A percentile compares a stretch with the other conserved stretches of the same genome.
These are phyloP conservation scores for Penicillium pulvis DNA, from an alignment of 495 filamentous ascomycete species.

Conservation along the genomic window DNA sequence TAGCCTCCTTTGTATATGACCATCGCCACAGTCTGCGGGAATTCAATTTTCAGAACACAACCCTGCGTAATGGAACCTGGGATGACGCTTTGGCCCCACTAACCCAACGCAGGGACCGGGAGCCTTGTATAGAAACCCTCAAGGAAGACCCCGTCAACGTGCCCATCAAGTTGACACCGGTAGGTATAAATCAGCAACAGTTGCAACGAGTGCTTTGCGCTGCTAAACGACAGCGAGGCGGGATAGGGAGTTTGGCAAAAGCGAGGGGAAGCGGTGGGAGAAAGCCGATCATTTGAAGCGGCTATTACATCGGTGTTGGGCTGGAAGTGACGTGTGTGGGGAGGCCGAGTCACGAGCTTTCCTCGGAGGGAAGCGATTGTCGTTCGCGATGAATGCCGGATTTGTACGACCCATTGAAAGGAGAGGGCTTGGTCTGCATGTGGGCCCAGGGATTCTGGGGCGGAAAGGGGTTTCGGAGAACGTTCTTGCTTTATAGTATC, in stretches of 20 bases:
- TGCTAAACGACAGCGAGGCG: slow-evolving; percentile 21
- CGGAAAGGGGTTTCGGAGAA: slow-evolving; percentile 1
- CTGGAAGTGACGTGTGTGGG: slow-evolving; percentile 32
- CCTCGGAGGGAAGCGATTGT: slow-evolving; percentile 12
- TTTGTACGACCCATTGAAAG: slow-evolving; percentile 18
- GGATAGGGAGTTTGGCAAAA: slow-evolving; percentile 24
- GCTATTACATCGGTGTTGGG: slow-evolving; percentile 39
- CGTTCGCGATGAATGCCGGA: slow-evolving; percentile 27
- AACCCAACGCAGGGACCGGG: slow-evolving; percentile 54
- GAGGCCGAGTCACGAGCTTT: not conserved
- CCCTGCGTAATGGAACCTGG: slow-evolving; percentile 67
- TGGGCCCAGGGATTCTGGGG: slow-evolving; percentile 20
- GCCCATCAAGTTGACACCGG: slow-evolving; percentile 23
- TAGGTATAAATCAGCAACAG: slow-evolving; percentile 25
- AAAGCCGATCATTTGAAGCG: slow-evolving; percentile 46
- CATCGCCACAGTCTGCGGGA: slow-evolving; percentile 67
- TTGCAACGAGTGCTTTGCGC: slow-evolving; percentile 18
- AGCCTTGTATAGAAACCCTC: slow-evolving; percentile 49
- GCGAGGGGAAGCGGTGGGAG: slow-evolving; percentile 36
- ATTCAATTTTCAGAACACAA: slow-evolving; percentile 71
- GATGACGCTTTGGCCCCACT: slow-evolving; percentile 73
- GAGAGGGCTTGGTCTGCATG: slow-evolving; percentile 6
- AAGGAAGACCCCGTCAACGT: slow-evolving; percentile 40
- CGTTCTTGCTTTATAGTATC: not conserved
- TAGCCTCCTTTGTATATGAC: slow-evolving; percentile 58